These are phyloP conservation scores for Cyanidiococcus yangmingshanensis DNA, from an alignment of 23 red algal genomes.

Conservation along the genomic window DNA sequence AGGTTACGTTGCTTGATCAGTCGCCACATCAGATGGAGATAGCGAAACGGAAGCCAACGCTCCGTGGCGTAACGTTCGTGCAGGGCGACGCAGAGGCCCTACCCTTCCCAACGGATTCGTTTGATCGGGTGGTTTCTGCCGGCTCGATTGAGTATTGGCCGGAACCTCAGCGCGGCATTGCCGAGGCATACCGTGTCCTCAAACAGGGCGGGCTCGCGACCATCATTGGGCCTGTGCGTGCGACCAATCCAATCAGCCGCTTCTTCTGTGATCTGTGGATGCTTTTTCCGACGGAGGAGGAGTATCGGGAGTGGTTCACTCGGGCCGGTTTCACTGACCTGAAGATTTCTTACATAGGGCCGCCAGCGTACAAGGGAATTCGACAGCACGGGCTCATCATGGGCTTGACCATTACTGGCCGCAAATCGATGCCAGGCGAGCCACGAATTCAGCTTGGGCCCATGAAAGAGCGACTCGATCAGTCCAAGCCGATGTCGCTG, in stretches of 20 bases:
- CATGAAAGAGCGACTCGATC: constrained; percentile 50
- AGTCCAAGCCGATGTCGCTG: constrained; percentile 21
- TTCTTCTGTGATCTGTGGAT: constrained; percentile 98
- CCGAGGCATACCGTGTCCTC: constrained; percentile 83
- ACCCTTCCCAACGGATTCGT: constrained; percentile 45
- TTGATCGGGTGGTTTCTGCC: constrained; percentile 73
- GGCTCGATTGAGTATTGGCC: constrained; percentile 99
- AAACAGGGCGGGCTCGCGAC: constrained; percentile 74
- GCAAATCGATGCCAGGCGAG: constrained; percentile 56
- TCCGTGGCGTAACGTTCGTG: constrained; percentile 63
- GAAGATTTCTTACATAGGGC: constrained; percentile 78
- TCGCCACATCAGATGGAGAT: constrained; percentile 88
- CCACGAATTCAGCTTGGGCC: constrained; percentile 50
- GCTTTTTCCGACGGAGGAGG: constrained; percentile 87
- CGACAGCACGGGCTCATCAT: constrained; percentile 89
- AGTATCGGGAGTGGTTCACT: constrained; percentile 77
- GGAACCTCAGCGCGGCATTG: constrained; percentile 84
- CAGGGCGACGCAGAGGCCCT: constrained; percentile 91
- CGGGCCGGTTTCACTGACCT: constrained; percentile 70
- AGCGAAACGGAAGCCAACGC: constrained; percentile 52
- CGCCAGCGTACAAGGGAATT: constrained; percentile 83
- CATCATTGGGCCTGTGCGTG: constrained; percentile 85
- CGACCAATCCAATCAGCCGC: constrained; percentile 78
- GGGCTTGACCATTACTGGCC: constrained; percentile 73
- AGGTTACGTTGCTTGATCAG: constrained; percentile 76